Conservation (phyloP, 2,329 filamentous ascomycete species). For the Fonsecaea erecta region DNA sequence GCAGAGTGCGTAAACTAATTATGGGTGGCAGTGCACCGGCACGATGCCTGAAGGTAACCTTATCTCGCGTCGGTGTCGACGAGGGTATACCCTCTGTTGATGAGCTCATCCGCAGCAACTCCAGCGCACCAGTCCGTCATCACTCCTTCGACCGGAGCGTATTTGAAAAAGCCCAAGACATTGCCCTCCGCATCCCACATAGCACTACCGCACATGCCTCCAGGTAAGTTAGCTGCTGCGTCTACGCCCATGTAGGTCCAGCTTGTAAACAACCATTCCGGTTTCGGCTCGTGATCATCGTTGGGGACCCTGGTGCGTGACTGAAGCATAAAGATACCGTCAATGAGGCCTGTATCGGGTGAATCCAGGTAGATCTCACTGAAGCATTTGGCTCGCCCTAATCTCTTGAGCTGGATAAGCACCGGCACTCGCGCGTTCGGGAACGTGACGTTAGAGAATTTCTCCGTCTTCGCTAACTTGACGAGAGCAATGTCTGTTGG, state of each 20-base stretch:
- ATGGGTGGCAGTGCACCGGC: no score
- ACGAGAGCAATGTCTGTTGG: slow-evolving; percentile 2
- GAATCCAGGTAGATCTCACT: neutral
- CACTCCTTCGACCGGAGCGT: neutral
- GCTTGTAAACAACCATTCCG: neutral
- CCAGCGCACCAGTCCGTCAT: slow-evolving; percentile 7
- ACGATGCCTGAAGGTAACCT: neutral
- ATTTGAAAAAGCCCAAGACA: slow-evolving; percentile 15
- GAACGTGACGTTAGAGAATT: neutral
- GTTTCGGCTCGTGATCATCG: neutral
- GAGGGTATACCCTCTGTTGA: slow-evolving; percentile 10
- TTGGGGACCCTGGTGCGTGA: neutral
- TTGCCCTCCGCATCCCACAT: slow-evolving; percentile 6
- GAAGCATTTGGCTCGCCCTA: neutral
- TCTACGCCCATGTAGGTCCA: slow-evolving; percentile 1
- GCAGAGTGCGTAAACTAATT: no score
- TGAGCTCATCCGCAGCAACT: slow-evolving; percentile 13
- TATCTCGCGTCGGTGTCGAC: slow-evolving; percentile 2
- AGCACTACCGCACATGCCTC: slow-evolving; percentile 13
- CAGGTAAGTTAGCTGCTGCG: neutral
- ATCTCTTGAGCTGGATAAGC: neutral
- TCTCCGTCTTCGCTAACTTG: neutral
- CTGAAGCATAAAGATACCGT: neutral
- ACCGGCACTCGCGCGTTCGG: no score
- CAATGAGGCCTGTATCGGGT: neutral